Percentiles rank a stretch among this genome's conserved stretches.
phyloP scores from a whole-genome alignment of 305 asterid species.

The Solanum hybrid region DNA sequence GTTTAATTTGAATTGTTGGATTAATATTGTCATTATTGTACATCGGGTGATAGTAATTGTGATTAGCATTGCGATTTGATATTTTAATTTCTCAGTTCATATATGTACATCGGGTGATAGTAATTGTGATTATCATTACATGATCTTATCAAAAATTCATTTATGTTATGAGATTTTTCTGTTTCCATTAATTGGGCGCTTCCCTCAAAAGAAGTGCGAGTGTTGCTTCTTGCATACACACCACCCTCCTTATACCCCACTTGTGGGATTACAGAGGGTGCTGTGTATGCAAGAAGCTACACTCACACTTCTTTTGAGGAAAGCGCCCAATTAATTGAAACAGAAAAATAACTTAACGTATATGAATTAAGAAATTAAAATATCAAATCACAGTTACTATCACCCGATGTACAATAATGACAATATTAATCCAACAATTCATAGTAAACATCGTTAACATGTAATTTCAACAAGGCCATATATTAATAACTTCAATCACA shows the following conservation, averaged over 20 bases:
- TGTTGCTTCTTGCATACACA: neutral
- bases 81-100: neutral
- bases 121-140: neutral
- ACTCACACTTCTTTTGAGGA: neutral
- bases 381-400: neutral
- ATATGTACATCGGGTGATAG: neutral
- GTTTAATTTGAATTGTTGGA: neutral
- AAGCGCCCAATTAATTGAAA: neutral
- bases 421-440: neutral
- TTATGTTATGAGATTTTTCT: neutral
- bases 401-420: neutral
- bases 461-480: neutral
- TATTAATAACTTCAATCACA: neutral
- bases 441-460: neutral
- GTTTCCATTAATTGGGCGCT: neutral
- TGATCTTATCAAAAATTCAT: neutral
- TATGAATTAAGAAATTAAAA: neutral
- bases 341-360: neutral
- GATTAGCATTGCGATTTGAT: neutral
- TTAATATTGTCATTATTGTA: neutral
- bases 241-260: neutral
- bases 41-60: neutral
- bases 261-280: neutral
- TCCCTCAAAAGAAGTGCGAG: neutral
- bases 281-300: neutral